Conservation (phyloP, 1,139 yeast species). For the Pichia terricola region DNA sequence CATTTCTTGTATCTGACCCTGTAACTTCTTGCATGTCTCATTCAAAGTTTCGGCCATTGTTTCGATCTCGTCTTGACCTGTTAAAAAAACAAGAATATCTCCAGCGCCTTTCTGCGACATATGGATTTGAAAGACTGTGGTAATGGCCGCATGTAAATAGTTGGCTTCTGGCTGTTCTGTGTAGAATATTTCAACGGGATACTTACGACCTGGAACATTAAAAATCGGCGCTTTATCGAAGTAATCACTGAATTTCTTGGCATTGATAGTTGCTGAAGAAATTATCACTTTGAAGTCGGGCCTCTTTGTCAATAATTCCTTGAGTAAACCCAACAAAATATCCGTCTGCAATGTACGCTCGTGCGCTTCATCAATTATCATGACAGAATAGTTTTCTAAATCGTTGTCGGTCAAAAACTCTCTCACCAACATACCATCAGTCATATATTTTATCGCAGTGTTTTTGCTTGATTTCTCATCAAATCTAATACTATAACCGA, state of each 20-base stretch:
- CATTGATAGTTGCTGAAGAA: slow-evolving; percentile 93
- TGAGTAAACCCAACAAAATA: slow-evolving; percentile 71
- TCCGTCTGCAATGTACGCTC: slow-evolving; percentile 93
- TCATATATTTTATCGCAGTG: slow-evolving; percentile 75
- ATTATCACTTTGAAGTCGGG: slow-evolving; percentile 66
- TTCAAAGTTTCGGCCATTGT: slow-evolving; percentile 60
- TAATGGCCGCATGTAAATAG: slow-evolving; percentile 79
- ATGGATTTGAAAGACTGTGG: slow-evolving; percentile 74
- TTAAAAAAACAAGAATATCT: slow-evolving; percentile 81
- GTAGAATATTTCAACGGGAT: slow-evolving; percentile 80
- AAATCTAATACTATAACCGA: slow-evolving; percentile 82
- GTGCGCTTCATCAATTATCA: slow-evolving; percentile 96
- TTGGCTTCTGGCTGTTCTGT: slow-evolving; percentile 86
- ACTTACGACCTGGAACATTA: slow-evolving; percentile 81
- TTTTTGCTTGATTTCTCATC: slow-evolving; percentile 60
- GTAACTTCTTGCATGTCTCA: slow-evolving; percentile 58
- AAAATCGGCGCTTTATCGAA: slow-evolving; percentile 81
- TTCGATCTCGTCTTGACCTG: slow-evolving; percentile 95
- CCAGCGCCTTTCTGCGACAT: slow-evolving; percentile 57
- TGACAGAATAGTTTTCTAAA: slow-evolving; percentile 57
- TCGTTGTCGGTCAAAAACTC: slow-evolving; percentile 76
- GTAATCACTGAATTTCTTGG: slow-evolving; percentile 70
- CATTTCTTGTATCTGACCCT: slow-evolving; percentile 48
- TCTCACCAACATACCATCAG: slow-evolving; percentile 88
- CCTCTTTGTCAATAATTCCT: slow-evolving; percentile 55